A percentile compares a stretch with the other conserved stretches of the same genome.
phyloP scores from a whole-genome alignment of 495 filamentous ascomycete genomes.

The Recurvomyces mirabilis region DNA sequence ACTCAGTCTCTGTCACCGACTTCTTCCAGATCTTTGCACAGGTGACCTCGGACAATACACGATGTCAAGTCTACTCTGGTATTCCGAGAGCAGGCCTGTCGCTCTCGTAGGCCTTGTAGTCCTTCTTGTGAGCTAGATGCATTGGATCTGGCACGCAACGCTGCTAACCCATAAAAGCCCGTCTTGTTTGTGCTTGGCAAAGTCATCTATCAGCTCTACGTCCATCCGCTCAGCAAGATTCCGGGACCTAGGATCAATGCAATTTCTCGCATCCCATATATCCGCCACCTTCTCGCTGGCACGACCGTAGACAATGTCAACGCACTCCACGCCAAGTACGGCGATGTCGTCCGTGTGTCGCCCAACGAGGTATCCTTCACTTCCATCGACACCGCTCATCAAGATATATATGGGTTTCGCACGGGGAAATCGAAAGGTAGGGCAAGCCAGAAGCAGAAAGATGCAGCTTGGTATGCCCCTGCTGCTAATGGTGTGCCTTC shows the following conservation, averaged over 20 bases:
- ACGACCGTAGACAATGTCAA: slow-evolving; percentile 9
- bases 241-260: slow-evolving; percentile 37
- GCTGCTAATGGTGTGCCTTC: slow-evolving; percentile 17
- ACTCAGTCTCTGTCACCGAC: too few relatives aligned
- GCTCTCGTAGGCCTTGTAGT: background rate
- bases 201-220: slow-evolving; percentile 36
- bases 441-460: slow-evolving; percentile 27
- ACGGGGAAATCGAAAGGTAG: slow-evolving; percentile 13
- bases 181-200: too few relatives aligned
- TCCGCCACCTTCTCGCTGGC: slow-evolving; percentile 15
- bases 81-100: background rate
- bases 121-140: background rate
- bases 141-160: too few relatives aligned
- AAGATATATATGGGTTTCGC: slow-evolving; percentile 25
- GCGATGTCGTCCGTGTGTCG: slow-evolving; percentile 21
- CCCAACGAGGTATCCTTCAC: slow-evolving; percentile 22
- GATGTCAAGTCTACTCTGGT: background rate
- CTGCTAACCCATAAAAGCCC: too few relatives aligned
- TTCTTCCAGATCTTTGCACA: too few relatives aligned
- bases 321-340: slow-evolving; percentile 19
- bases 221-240: slow-evolving; percentile 39
- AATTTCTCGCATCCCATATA: slow-evolving; percentile 15
- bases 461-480: slow-evolving; percentile 18
- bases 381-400: slow-evolving; percentile 21
- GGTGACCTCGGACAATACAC: too few relatives aligned